These are phyloP conservation scores for Lentinula raphanica DNA, from an alignment of 768 basidiomycete species.

Conservation along the genomic window DNA sequence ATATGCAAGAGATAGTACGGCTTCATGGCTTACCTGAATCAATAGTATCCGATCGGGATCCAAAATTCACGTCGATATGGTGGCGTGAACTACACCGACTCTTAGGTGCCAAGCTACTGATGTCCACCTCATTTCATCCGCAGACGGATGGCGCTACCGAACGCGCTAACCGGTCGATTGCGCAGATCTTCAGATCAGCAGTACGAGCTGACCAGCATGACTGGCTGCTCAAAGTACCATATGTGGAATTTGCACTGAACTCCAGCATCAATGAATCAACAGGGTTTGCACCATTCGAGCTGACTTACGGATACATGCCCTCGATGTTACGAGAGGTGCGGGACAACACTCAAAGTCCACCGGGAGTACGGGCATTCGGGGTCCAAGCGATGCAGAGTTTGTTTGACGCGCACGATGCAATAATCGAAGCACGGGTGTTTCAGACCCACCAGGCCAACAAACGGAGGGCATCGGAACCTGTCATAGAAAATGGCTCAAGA, in stretches of 20 bases:
- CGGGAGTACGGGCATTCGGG: constrained; percentile 17
- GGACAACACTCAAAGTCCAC: neutral
- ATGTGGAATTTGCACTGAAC: constrained; percentile 15
- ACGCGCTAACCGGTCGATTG: constrained; percentile 9
- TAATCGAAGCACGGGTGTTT: constrained; percentile 16
- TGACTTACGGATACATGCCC: constrained; percentile 18
- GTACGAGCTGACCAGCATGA: constrained; percentile 13
- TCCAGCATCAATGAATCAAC: constrained; percentile 13
- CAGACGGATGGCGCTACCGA: constrained; percentile 21
- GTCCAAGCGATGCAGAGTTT: constrained; percentile 12
- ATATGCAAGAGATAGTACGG: constrained; percentile 7
- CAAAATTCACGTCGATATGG: constrained; percentile 27
- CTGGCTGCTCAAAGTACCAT: constrained; percentile 11
- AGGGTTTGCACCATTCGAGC: constrained; percentile 21
- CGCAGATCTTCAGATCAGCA: constrained; percentile 9
- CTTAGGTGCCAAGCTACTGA: constrained; percentile 13
- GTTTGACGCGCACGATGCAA: constrained; percentile 19
- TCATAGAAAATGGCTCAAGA: constrained; percentile 9
- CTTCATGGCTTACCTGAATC: constrained; percentile 14
- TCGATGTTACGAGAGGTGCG: neutral
- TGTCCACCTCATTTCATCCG: constrained; percentile 24
- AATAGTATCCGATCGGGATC: constrained; percentile 24
- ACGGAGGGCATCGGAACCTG: constrained; percentile 8
- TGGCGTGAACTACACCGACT: constrained; percentile 22
- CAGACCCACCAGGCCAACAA: constrained; percentile 20